Conservation (phyloP, 306 rosid genomes). For the Oemleria cerasiformis region DNA sequence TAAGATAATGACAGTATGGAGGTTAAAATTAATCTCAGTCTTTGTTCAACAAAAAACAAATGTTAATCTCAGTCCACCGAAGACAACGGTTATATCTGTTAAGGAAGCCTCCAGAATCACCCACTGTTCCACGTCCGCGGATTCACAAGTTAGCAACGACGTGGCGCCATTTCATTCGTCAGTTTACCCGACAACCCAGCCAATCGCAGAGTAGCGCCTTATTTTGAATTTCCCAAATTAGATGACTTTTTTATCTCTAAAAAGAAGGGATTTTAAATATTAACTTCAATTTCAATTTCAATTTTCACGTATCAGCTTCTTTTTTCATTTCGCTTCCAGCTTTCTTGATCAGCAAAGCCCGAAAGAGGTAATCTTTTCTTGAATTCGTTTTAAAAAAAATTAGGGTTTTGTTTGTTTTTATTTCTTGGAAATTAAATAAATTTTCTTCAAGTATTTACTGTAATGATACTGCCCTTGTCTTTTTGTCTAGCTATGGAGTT, state of each 20-base stretch:
- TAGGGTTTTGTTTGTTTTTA: conserved; percentile 6
- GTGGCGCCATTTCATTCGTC: not conserved
- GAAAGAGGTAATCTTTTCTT: conserved; percentile 3
- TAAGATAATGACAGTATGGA: not conserved
- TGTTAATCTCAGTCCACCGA: conserved; percentile 5
- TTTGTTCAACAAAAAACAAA: not conserved
- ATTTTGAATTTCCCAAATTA: not conserved
- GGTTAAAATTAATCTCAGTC: not conserved
- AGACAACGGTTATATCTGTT: not conserved
- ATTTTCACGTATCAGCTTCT: not conserved
- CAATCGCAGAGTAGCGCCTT: conserved; percentile 3
- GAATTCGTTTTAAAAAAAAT: not conserved
- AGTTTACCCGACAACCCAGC: not conserved
- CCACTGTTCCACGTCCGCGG: not conserved
- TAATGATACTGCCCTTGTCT: not conserved
- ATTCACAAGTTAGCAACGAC: not conserved
- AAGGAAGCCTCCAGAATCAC: not conserved
- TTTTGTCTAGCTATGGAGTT: not conserved
- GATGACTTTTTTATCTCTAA: conserved; percentile 6
- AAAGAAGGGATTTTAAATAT: not conserved
- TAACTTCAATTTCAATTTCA: not conserved
- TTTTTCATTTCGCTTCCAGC: not conserved
- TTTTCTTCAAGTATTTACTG: not conserved
- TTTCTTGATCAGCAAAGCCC: conserved; percentile 7
- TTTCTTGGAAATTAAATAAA: not conserved